phyloP scores from a whole-genome alignment of 2,329 filamentous ascomycete species.

The Sporothrix luriei region DNA sequence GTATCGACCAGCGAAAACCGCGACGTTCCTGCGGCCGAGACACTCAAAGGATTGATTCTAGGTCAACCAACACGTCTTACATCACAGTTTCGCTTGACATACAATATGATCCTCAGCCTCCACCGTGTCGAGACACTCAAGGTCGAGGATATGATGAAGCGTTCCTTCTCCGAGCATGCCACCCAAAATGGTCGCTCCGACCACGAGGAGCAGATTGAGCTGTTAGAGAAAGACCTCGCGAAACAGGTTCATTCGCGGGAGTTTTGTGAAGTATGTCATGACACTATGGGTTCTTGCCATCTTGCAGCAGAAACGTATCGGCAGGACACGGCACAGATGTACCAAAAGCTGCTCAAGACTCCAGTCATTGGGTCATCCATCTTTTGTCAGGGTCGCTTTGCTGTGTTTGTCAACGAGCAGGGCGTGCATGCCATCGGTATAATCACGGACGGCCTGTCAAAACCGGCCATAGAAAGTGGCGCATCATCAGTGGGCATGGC shows the following conservation, averaged over 20 bases:
- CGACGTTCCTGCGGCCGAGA: slow-evolving; percentile 81
- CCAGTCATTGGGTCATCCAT: slow-evolving; percentile 74
- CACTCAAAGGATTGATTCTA: slow-evolving; percentile 90
- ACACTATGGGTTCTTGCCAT: slow-evolving; percentile 78
- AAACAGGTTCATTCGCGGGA: slow-evolving; percentile 76
- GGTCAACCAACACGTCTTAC: slow-evolving; percentile 93
- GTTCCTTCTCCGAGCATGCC: slow-evolving; percentile 97
- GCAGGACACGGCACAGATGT: slow-evolving; percentile 76
- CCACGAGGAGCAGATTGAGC: slow-evolving; percentile 89
- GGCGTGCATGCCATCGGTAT: slow-evolving; percentile 82
- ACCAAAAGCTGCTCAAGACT: slow-evolving; percentile 75
- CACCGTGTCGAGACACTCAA: slow-evolving; percentile 93
- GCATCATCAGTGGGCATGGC: slow-evolving; percentile 74
- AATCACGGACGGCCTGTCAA: slow-evolving; percentile 53
- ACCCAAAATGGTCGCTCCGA: slow-evolving; percentile 92
- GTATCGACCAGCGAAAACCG: slow-evolving; percentile 78
- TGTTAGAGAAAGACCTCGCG: slow-evolving; percentile 87
- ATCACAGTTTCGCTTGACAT: slow-evolving; percentile 94
- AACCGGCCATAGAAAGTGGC: slow-evolving; percentile 57
- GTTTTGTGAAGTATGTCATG: slow-evolving; percentile 77
- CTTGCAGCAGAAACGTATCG: slow-evolving; percentile 78
- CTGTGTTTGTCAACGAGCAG: slow-evolving; percentile 78
- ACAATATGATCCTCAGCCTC: slow-evolving; percentile 98
- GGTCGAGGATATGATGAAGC: slow-evolving; percentile 99
- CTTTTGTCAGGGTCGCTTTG: slow-evolving; percentile 72